Evolutionary conservation across 306 rosid species (phyloP).

Genomic region (Cercis canadensis): DNA sequence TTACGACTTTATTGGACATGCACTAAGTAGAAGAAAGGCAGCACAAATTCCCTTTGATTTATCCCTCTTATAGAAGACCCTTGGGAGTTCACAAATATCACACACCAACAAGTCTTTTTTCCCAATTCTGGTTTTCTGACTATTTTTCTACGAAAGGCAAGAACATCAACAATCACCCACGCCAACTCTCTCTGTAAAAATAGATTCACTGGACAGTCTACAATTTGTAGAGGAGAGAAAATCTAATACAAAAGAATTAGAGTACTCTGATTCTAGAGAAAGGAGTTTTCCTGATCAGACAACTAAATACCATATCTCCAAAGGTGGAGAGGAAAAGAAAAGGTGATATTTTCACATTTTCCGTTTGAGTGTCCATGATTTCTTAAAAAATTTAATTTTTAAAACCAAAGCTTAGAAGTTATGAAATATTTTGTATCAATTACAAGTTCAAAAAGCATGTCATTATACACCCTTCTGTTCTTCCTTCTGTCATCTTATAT

Average conservation of each 20-base stretch:
- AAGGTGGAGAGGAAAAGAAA: neutral
- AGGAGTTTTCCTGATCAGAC: no score
- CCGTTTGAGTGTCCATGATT: neutral
- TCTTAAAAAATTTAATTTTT: no score
- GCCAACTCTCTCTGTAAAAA: neutral
- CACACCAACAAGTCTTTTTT: neutral
- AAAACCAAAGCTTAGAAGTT: neutral
- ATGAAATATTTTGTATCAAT: neutral
- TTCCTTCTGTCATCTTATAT: neutral
- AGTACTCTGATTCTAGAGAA: no score
- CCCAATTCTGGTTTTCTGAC: neutral
- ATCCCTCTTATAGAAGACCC: neutral
- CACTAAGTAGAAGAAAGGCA: neutral
- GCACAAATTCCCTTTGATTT: neutral
- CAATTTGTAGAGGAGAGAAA: neutral
- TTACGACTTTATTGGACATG: neutral
- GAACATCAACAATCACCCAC: no score
- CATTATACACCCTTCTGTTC: no score
- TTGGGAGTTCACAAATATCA: slow-evolving; percentile 16
- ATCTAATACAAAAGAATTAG: neutral
- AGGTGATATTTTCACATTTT: neutral
- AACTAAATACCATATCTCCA: neutral
- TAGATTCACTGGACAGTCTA: neutral
- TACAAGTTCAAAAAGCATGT: no score
- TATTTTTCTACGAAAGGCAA: neutral